Evolutionary conservation across 176 grass and related monocot species (phyloP), one percentile per base, ranked within the genome.

Genomic region (Metroxylon sagu): DNA sequence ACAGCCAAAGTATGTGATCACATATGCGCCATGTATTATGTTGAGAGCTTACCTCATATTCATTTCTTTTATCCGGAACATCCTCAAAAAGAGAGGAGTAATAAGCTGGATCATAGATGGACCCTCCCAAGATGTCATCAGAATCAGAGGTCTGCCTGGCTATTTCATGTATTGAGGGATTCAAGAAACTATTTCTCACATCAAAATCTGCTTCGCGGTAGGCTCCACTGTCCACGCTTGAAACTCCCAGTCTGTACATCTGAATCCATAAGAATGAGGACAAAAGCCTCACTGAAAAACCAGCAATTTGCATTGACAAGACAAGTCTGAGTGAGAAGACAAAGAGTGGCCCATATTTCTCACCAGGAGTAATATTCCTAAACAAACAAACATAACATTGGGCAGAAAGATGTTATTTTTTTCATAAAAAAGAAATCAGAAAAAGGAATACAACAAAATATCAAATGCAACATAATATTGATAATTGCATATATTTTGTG

Each of bases 231-330:
- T 70, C 43, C 65, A 68, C 52, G 16, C 73, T 78, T 52, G 87
- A 88, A 26, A 64, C 67, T 58, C 93, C 93, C 62, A 98, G 66
- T 55, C 84, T 85, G 72, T 98, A 92, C 64, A 98, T 92, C 72
- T 98, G 93, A 60, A 92, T 77, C 93, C 93, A 98, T 68, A 98
- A 76, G 78, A 98, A 92, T 16, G 88, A 85, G 16, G 93, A 98
- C n/a, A 98, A 77, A 77, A 98, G 79, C 76, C 93, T 87, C 52
- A 92, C 72, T 60, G 93, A 98, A 82, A 98, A 98, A 65, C 93
- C 93, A 75, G 85, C 81, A 52, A 92, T 98, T 92, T 98, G 87
- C 88, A 98, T 98, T 76, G 71, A 98, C 67, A 89, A 78, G 55
- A 81, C 79, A 74, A 98, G 76, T 80, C 66, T 85, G 49, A 98